These are phyloP conservation scores for Dactylellina sp. DNA, from an alignment of 2,329 filamentous ascomycete genomes.

Conservation along the genomic window DNA sequence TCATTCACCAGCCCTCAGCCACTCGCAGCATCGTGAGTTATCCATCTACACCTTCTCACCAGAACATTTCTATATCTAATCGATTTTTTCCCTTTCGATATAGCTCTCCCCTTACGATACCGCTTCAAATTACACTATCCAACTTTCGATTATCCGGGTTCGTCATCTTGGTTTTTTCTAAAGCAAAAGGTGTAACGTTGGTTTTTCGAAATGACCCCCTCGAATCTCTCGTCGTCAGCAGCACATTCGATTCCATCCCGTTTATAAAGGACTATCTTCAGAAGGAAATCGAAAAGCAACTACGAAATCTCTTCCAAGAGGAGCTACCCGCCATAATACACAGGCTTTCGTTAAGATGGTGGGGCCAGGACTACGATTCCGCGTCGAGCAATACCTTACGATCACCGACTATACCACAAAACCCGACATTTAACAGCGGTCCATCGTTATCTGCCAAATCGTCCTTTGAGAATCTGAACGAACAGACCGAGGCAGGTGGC, in stretches of 20 bases:
- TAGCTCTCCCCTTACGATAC: conserved; percentile 88
- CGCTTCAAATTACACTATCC: conserved; percentile 94
- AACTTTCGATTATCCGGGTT: conserved; percentile 96
- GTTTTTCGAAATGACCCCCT: conserved; percentile 98
- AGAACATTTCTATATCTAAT: conserved; percentile 8
- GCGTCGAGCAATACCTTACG: conserved; percentile 58
- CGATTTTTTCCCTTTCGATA: conserved; percentile 18
- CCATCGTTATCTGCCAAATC: conserved; percentile 60
- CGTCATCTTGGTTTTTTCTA: conserved; percentile 96
- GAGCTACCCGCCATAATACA: conserved; percentile 97
- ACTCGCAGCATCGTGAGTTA: conserved; percentile 77
- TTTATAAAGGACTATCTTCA: conserved; percentile 98
- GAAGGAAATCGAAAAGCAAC: conserved; percentile 91
- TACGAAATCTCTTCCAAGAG: conserved; percentile 96
- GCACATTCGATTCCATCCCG: conserved; percentile 98
- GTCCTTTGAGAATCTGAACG: conserved; percentile 70
- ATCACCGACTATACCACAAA: conserved; percentile 33
- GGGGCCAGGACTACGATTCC: conserved; percentile 82
- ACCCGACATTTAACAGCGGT: conserved; percentile 53
- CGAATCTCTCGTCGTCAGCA: conserved; percentile 97
- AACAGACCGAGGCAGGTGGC: conserved; percentile 65
- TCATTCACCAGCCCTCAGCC: conserved; percentile 92
- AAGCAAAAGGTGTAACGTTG: conserved; percentile 93
- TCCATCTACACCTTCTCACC: neutral
- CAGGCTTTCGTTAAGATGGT: conserved; percentile 84